These are phyloP conservation scores for Penicillium coprophilum DNA, from an alignment of 495 filamentous ascomycete genomes.

Conservation along the genomic window DNA sequence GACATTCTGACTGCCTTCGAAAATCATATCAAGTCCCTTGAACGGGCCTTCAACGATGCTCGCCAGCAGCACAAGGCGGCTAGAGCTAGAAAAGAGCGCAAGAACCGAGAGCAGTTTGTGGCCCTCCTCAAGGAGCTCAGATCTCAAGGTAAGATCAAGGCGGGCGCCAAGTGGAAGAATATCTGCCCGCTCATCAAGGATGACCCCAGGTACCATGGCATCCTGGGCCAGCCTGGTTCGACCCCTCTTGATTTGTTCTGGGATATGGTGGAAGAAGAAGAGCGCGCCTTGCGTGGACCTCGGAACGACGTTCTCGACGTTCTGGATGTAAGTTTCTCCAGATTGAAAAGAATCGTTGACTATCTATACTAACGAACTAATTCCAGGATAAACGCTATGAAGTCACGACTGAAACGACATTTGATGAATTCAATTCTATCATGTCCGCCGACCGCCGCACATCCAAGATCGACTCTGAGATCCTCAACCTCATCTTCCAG, in stretches of 20 bases:
- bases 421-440: constrained; percentile 78
- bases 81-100: constrained; percentile 77
- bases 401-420: constrained; percentile 78
- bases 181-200: constrained; percentile 73
- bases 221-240: constrained; percentile 85
- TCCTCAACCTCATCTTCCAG: constrained; percentile 75
- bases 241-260: constrained; percentile 94
- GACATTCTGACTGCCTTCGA: constrained; percentile 93
- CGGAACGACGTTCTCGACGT: constrained; percentile 88
- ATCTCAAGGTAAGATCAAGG: constrained; percentile 79
- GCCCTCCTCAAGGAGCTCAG: constrained; percentile 72
- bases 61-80: constrained; percentile 81
- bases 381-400: constrained; percentile 84
- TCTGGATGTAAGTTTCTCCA: constrained; percentile 66
- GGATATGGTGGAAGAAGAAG: constrained; percentile 94
- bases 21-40: constrained; percentile 87
- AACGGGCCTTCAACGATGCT: constrained; percentile 85
- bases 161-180: constrained; percentile 85
- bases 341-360: background rate
- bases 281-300: constrained; percentile 73
- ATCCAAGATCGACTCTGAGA: constrained; percentile 75
- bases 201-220: constrained; percentile 79
- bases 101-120: constrained; percentile 77
- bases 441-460: constrained; percentile 83
- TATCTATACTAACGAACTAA: constrained; percentile 22